phyloP scores from a whole-genome alignment of 352 stramenopile genomes.

The Pythium rhizo-oryzae region DNA sequence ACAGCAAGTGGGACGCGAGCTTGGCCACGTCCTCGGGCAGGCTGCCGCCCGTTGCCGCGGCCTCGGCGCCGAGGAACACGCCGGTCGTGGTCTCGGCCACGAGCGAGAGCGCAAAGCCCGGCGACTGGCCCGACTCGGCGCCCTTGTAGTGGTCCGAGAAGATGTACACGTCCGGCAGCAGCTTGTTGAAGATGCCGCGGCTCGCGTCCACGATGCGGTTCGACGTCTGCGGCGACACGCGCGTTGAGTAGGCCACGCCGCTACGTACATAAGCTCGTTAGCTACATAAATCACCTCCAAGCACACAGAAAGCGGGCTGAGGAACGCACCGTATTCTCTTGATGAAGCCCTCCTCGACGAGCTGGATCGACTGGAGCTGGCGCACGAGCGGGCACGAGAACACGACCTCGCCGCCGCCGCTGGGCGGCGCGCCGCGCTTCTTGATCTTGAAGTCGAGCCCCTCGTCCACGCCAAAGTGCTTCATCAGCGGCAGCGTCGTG shows the following conservation, averaged over 20 bases:
- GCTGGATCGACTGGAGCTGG: constrained; percentile 93
- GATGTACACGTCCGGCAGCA: constrained; percentile 99
- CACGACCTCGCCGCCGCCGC: constrained; percentile 88
- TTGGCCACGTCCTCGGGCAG: constrained; percentile 97
- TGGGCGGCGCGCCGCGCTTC: constrained; percentile 89
- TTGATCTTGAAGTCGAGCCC: constrained; percentile 87
- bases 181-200: constrained; percentile 97
- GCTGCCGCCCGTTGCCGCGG: constrained; percentile 76
- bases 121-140: constrained; percentile 84
- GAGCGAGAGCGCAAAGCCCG: constrained; percentile 93
- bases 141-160: constrained; percentile 99
- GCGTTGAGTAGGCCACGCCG: constrained; percentile 95
- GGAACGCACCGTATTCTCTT: constrained; percentile 93
- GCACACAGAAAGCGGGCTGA: background rate
- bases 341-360: constrained; percentile 97
- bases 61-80: constrained; percentile 93
- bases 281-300: background rate
- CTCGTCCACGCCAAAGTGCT: constrained; percentile 96
- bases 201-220: constrained; percentile 97
- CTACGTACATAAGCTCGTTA: constrained; percentile 32
- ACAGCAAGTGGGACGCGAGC: constrained; percentile 92
- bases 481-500: constrained; percentile 95
- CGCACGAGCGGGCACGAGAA: constrained; percentile 96
- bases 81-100: constrained; percentile 98
- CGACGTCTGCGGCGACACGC: constrained; percentile 96